Evolutionary conservation across 345 rosid species (phyloP).

Genomic region (Arabidopsis suecica): DNA sequence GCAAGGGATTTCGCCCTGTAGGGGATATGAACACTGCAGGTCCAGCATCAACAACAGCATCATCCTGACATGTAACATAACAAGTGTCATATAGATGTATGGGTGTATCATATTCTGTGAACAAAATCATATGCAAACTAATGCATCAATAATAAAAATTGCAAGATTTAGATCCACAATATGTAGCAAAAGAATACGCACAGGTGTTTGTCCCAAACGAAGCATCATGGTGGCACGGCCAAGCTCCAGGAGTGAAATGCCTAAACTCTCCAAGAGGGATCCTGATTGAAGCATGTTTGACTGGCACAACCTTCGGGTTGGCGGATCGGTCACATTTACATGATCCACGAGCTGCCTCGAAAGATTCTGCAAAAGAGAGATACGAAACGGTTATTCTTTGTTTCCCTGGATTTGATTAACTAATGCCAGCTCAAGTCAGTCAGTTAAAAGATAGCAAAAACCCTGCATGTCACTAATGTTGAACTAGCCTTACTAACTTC

Average conservation of each 20-base stretch:
- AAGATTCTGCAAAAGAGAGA: slow-evolving; percentile 51
- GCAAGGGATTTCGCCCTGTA: slow-evolving; percentile 57
- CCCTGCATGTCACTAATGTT: background rate
- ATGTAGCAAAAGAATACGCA: slow-evolving; percentile 40
- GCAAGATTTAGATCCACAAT: background rate
- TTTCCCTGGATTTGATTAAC: slow-evolving; percentile 1
- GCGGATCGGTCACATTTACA: slow-evolving; percentile 53
- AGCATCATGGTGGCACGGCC: slow-evolving; percentile 63
- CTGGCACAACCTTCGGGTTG: slow-evolving; percentile 47
- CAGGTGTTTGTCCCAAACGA: slow-evolving; percentile 67
- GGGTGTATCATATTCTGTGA: slow-evolving; percentile 7
- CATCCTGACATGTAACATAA: slow-evolving; percentile 48
- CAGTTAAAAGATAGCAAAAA: background rate
- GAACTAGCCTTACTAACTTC: slow-evolving; percentile 3
- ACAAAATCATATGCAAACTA: background rate
- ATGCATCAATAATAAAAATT: background rate
- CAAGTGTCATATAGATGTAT: background rate
- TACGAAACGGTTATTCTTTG: slow-evolving; percentile 12
- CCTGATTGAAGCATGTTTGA: slow-evolving; percentile 51
- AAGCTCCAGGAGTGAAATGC: slow-evolving; percentile 65
- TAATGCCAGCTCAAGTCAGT: slow-evolving; percentile 16
- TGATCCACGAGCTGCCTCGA: slow-evolving; percentile 56
- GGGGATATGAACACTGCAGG: slow-evolving; percentile 61
- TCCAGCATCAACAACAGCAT: slow-evolving; percentile 66
- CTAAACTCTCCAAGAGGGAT: slow-evolving; percentile 59